Evolutionary conservation across 2,329 filamentous ascomycete species (phyloP).

Genomic region (Paraconiothyrium brasiliense): DNA sequence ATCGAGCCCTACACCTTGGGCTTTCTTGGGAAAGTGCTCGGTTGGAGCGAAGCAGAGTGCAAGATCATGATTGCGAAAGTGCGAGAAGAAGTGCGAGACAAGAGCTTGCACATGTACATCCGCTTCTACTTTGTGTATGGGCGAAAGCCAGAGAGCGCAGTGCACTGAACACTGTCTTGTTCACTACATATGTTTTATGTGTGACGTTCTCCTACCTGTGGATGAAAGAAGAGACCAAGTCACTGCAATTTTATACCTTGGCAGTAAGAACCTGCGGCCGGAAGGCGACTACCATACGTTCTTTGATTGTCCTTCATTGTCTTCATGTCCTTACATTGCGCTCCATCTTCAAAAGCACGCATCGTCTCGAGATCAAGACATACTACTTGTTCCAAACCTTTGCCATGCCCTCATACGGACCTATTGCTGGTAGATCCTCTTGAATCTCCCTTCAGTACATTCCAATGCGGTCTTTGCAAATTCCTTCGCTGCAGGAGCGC

Average conservation of each 20-base stretch:
- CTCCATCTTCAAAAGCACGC: too few relatives aligned
- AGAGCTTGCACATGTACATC: slow-evolving; percentile 42
- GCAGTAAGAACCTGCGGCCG: not conserved
- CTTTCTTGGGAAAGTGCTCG: slow-evolving; percentile 46
- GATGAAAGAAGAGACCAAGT: not conserved
- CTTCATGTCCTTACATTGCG: too few relatives aligned
- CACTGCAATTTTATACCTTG: not conserved
- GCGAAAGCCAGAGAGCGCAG: slow-evolving; percentile 35
- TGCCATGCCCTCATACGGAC: not conserved
- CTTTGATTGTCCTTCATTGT: too few relatives aligned
- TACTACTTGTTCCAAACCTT: not conserved
- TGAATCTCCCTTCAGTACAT: too few relatives aligned
- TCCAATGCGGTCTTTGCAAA: not conserved
- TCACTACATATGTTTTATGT: not conserved
- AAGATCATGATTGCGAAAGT: slow-evolving; percentile 47
- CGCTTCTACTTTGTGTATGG: slow-evolving; percentile 48
- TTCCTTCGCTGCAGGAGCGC: not conserved
- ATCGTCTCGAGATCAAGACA: not conserved
- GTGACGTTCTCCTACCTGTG: not conserved
- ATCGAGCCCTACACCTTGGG: slow-evolving; percentile 49
- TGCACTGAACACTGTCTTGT: slow-evolving; percentile 9
- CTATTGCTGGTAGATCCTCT: not conserved
- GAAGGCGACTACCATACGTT: not conserved
- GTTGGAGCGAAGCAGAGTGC: slow-evolving; percentile 47
- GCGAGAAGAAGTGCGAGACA: slow-evolving; percentile 40